Evolutionary conservation across 1,139 yeast genomes (phyloP).

Genomic region (Debaryomycetaceae sp.): DNA sequence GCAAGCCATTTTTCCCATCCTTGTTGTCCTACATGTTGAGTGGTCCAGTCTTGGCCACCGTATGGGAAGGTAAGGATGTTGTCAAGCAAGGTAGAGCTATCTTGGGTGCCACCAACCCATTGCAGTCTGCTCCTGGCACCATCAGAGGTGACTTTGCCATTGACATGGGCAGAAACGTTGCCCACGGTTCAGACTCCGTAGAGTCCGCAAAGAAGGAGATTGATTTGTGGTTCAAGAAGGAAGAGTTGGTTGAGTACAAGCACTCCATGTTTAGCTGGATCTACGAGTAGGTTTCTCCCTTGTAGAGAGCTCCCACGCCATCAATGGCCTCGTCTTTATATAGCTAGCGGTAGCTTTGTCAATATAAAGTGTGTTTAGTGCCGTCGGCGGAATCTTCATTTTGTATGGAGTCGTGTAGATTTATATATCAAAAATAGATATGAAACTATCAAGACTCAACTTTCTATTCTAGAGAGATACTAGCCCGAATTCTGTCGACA

Average conservation of each 20-base stretch:
- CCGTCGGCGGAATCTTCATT: background rate
- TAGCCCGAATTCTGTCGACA: background rate
- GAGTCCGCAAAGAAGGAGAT: conserved; percentile 97
- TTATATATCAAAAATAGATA: background rate
- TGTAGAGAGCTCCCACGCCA: background rate
- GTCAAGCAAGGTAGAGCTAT: conserved; percentile 98
- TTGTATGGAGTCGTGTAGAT: background rate
- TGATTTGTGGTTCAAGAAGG: conserved; percentile 96
- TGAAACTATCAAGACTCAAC: too few relatives aligned
- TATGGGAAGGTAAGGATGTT: conserved; percentile 99
- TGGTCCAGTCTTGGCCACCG: conserved; percentile 98
- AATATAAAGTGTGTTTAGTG: background rate
- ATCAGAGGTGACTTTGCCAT: conserved; percentile 96
- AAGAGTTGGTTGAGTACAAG: conserved; percentile 92
- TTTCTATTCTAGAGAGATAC: background rate
- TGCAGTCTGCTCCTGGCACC: conserved; percentile 97
- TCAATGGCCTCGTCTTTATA: background rate
- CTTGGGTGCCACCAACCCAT: conserved; percentile 99
- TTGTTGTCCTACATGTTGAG: conserved; percentile 94
- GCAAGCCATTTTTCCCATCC: conserved; percentile 97
- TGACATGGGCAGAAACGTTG: conserved; percentile 99
- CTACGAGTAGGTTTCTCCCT: conserved; percentile 63
- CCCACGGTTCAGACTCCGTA: conserved; percentile 99
- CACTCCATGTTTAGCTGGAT: conserved; percentile 83
- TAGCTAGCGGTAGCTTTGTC: background rate